Evolutionary conservation across 2,329 filamentous ascomycete species (phyloP), one percentile per base, ranked within the genome.

Genomic region (Alternaria sp.): DNA sequence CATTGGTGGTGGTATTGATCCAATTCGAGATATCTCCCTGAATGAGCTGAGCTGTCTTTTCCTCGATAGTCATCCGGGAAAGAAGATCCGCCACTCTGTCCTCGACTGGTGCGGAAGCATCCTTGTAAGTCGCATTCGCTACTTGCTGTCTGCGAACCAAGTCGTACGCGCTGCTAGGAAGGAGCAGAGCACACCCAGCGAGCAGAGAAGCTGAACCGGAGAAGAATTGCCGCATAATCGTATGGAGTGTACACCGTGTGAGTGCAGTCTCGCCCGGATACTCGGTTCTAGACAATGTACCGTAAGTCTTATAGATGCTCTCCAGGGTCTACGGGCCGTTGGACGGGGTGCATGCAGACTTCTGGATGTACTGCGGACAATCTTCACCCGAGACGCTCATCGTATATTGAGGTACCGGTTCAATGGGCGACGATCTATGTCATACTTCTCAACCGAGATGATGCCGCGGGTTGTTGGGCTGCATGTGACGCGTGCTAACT

Each of bases 1-100:
- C 82, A 59, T 89, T 89, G 32, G 86, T 85, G 0, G 87, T 89
- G n/a, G 85, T 84, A 74, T 93, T 88, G 77, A 93, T 85, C 88
- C 90, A 93, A 74, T 92, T 92, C 6, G 86, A 84, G 63, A 93
- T 84, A 72, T 93, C 91, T 51, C 90, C 85, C 81, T 84, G 82
- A 52, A 84, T 78, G n/a, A 84, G 82, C 75, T 93, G 91, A 1
- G 89, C 85, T 47, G 88, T 86, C 81, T 93, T 93, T 63, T 93
- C 91, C 72, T 90, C 84, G 58, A 92, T 85, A 0, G 89, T 92
- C 91, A 93, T 93, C 23, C 89, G 86, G 12, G 86, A 86, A 56
- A 93, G 80, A 6, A 93, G 84, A 75, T 93, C 90, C 10, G 85
- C 77, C 11, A 93, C 86, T 62, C 91, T 85, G 53, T 85, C 86